Evolutionary conservation across 2,329 filamentous ascomycete species (phyloP).

Genomic region (Exophiala spinifera): DNA sequence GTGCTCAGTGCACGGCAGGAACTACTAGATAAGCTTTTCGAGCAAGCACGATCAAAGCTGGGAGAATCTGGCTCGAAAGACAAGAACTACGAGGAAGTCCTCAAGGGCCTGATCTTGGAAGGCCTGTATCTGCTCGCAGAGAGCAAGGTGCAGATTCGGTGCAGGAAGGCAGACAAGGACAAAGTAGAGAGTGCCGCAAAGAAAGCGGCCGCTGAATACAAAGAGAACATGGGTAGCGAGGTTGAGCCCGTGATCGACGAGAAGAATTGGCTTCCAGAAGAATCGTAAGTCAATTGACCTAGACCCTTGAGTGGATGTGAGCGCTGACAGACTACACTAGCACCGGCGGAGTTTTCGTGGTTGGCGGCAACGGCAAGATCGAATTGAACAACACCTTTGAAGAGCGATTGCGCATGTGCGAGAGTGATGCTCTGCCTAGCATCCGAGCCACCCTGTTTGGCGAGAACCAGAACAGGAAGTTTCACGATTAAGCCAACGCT

Average conservation of each 20-base stretch:
- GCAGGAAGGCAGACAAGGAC: slow-evolving; percentile 75
- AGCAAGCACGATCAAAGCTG: slow-evolving; percentile 72
- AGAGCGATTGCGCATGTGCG: slow-evolving; percentile 78
- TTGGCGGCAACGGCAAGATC: slow-evolving; percentile 86
- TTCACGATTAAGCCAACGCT: slow-evolving; percentile 68
- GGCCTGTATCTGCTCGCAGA: slow-evolving; percentile 86
- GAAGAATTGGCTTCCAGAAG: slow-evolving; percentile 73
- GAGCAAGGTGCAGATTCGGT: slow-evolving; percentile 69
- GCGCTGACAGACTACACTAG: slow-evolving; percentile 48
- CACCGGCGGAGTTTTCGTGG: slow-evolving; percentile 75
- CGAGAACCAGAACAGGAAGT: slow-evolving; percentile 91
- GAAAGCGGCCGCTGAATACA: slow-evolving; percentile 76
- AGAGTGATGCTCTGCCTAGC: slow-evolving; percentile 78
- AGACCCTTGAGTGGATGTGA: background rate
- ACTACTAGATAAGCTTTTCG: slow-evolving; percentile 85
- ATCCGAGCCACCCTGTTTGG: slow-evolving; percentile 87
- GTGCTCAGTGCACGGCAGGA: slow-evolving; percentile 85
- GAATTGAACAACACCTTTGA: slow-evolving; percentile 99
- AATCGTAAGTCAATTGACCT: slow-evolving; percentile 62
- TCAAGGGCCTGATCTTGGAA: slow-evolving; percentile 82
- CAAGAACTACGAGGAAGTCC: slow-evolving; percentile 68
- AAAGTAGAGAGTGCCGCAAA: slow-evolving; percentile 73
- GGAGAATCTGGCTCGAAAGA: slow-evolving; percentile 64
- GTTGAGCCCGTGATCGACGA: slow-evolving; percentile 71
- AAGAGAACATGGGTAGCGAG: slow-evolving; percentile 70